Evolutionary conservation across 345 rosid genomes (phyloP).

Genomic region (Eutrema japonicum): DNA sequence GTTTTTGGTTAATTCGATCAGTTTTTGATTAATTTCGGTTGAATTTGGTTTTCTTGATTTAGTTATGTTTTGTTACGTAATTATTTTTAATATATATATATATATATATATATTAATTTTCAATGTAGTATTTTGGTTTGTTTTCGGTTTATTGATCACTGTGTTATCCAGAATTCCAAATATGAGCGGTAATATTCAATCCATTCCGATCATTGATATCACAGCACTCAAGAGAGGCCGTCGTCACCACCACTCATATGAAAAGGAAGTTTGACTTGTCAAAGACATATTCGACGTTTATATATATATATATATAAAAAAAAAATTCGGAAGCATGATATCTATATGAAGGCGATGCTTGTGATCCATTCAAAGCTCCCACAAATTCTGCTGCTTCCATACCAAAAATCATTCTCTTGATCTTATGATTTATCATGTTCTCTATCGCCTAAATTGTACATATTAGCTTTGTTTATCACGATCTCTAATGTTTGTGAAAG

Average conservation of each 20-base stretch:
- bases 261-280: constrained; percentile 35
- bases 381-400: no score
- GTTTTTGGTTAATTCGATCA: background rate
- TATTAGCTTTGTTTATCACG: no score
- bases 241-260: constrained; percentile 32
- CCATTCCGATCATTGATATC: background rate
- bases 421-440: no score
- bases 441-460: no score
- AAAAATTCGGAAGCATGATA: no score
- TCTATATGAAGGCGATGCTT: no score
- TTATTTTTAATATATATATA: background rate
- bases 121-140: background rate
- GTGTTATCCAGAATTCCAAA: constrained; percentile 12
- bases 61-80: background rate
- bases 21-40: background rate
- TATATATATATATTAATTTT: background rate
- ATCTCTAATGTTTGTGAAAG: no score
- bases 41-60: background rate
- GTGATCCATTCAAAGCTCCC: no score
- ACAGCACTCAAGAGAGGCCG: constrained; percentile 20
- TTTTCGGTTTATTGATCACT: constrained; percentile 7
- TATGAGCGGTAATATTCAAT: constrained; percentile 20
- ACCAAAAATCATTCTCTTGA: no score
- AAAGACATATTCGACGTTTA: background rate
- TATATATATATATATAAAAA: no score